Percentiles rank a stretch among this genome's conserved stretches.
phyloP scores from a whole-genome alignment of 495 filamentous ascomycete species.

The Patellaria atrata region DNA sequence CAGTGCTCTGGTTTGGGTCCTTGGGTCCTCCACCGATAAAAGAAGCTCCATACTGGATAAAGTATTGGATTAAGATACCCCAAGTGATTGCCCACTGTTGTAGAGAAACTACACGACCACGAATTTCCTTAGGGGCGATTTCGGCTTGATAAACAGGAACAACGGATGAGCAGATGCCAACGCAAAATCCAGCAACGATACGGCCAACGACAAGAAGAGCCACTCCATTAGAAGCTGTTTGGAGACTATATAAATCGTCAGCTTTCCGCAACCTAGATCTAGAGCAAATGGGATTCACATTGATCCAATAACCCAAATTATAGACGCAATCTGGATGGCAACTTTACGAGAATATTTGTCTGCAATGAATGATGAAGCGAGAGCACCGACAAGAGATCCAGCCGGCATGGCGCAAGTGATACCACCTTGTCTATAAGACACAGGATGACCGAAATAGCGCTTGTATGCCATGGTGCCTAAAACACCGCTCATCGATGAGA shows the following conservation, averaged over 20 bases:
- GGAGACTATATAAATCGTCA: conserved; percentile 29
- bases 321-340: conserved; percentile 51
- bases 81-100: conserved; percentile 74
- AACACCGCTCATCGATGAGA: conserved; percentile 55
- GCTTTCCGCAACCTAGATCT: not conserved
- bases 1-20: conserved; percentile 39
- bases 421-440: conserved; percentile 39
- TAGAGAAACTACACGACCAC: conserved; percentile 58
- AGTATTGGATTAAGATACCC: conserved; percentile 45
- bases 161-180: conserved; percentile 60
- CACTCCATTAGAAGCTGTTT: conserved; percentile 45
- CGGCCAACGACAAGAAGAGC: conserved; percentile 54
- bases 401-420: conserved; percentile 61
- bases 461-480: conserved; percentile 47
- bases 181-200: conserved; percentile 54
- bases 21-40: conserved; percentile 44
- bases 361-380: conserved; percentile 49
- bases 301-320: conserved; percentile 60
- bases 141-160: conserved; percentile 72
- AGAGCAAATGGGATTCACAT: conserved; percentile 28
- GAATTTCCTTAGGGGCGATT: conserved; percentile 62
- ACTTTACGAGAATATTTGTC: conserved; percentile 54
- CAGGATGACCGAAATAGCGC: conserved; percentile 42
- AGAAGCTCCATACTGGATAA: conserved; percentile 58
- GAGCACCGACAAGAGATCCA: conserved; percentile 58